Conservation (phyloP, 495 filamentous ascomycete genomes). For the Penicillium robsamsonii region DNA sequence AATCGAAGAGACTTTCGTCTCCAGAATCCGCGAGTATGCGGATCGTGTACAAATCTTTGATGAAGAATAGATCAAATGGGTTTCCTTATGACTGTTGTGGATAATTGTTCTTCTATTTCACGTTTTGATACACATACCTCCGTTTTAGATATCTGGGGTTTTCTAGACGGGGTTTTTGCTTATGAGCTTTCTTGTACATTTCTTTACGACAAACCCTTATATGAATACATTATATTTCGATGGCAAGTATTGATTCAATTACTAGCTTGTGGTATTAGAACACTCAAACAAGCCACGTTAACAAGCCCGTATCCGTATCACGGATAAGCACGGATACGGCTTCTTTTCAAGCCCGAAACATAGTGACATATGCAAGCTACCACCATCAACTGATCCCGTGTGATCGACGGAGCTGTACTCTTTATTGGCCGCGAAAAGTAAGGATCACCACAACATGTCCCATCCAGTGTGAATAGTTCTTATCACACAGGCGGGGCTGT, state of each 20-base stretch:
- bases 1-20: conserved; percentile 74
- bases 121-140: conserved; percentile 1
- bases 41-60: conserved; percentile 75
- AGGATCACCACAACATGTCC: not conserved
- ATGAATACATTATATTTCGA: not conserved
- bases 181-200: conserved; percentile 3
- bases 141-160: not conserved
- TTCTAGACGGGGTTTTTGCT: conserved; percentile 5
- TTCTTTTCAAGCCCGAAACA: not conserved
- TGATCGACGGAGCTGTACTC: not conserved
- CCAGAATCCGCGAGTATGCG: conserved; percentile 77
- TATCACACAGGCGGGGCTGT: not conserved
- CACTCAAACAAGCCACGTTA: not conserved
- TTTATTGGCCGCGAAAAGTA: not conserved
- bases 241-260: not conserved
- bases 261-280: not conserved
- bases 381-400: not conserved
- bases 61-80: conserved; percentile 40
- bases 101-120: not conserved
- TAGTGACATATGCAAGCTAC: not conserved
- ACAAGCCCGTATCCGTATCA: not conserved
- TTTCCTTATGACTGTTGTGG: not conserved
- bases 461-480: not conserved
- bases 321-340: not conserved
- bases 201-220: not conserved